Evolutionary conservation across 148 eudicot genomes (phyloP).

Genomic region (Rhododendron kiyosumense): DNA sequence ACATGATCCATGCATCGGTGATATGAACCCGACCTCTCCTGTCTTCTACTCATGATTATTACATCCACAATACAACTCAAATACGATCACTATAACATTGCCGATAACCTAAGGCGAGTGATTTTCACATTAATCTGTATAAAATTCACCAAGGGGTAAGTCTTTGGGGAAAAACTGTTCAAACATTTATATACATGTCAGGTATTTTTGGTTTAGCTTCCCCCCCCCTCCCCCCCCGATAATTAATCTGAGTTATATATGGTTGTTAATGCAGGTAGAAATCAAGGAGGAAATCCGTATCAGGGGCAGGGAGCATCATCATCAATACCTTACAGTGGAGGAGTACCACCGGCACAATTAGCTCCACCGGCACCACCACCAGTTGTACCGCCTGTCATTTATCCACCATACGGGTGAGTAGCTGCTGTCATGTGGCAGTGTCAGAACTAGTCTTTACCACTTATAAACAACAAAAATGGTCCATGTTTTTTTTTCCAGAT

Average conservation of each 20-base stretch:
- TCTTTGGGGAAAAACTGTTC: not conserved
- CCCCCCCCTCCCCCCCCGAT: too few relatives aligned
- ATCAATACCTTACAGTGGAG: conserved; percentile 3
- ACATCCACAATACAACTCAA: not conserved
- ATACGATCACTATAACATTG: not conserved
- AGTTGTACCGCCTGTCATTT: conserved; percentile 46
- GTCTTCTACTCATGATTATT: not conserved
- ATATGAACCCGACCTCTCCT: not conserved
- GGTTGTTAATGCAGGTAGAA: conserved; percentile 38
- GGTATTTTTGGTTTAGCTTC: too few relatives aligned
- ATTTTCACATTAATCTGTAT: not conserved
- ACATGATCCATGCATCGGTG: not conserved
- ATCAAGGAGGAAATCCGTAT: conserved; percentile 26
- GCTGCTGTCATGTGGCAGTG: conserved; percentile 12
- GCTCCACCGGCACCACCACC: conserved; percentile 46
- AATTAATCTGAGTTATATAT: too few relatives aligned
- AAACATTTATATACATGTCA: not conserved
- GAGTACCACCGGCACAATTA: conserved; percentile 6
- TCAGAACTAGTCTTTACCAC: conserved; percentile 3
- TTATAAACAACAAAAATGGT: not conserved
- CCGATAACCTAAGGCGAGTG: not conserved
- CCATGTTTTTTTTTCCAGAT: not conserved
- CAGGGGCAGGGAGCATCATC: conserved; percentile 33
- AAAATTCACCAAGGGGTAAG: not conserved
- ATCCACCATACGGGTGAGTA: conserved; percentile 79